A percentile compares a stretch with the other conserved stretches of the same genome.
Evolutionary conservation across 257 asterid genomes (phyloP).

Genomic region (Ligustrum vulgare): DNA sequence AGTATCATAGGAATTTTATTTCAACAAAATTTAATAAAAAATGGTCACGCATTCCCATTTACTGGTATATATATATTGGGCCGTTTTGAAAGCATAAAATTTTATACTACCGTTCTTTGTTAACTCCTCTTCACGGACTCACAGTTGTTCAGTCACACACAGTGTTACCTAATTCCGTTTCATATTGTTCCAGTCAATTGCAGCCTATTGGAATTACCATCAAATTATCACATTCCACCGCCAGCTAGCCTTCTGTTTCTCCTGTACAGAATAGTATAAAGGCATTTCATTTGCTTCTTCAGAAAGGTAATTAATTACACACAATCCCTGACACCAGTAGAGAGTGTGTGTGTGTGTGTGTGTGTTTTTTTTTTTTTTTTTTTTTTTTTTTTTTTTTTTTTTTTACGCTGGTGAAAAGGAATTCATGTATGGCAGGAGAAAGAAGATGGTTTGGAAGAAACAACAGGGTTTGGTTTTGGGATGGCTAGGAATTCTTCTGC

Average conservation of each 20-base stretch:
- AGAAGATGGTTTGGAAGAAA: conserved; percentile 33
- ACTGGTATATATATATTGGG: conserved; percentile 9
- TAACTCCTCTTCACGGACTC: neutral
- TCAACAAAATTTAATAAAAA: neutral
- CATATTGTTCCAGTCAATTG: neutral
- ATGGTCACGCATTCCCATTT: conserved; percentile 2
- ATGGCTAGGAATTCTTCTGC: conserved; percentile 36
- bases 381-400: neutral
- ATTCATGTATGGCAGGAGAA: conserved; percentile 5
- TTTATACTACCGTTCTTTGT: neutral
- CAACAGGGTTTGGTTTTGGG: conserved; percentile 28
- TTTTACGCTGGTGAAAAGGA: neutral
- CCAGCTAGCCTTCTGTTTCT: neutral
- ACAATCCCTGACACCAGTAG: neutral
- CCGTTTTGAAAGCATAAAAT: conserved; percentile 15
- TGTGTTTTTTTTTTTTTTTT: too few relatives aligned
- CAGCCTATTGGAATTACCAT: neutral
- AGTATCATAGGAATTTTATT: neutral
- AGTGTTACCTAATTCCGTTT: neutral
- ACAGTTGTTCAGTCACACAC: neutral
- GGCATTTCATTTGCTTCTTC: neutral
- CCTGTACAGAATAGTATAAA: too few relatives aligned
- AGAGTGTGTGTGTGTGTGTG: too few relatives aligned
- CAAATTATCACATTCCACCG: neutral
- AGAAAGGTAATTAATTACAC: neutral